Evolutionary conservation across 805 yeast species (phyloP), one percentile per base, ranked within the genome.

Genomic region (Cyberlindnera galapagoensis): DNA sequence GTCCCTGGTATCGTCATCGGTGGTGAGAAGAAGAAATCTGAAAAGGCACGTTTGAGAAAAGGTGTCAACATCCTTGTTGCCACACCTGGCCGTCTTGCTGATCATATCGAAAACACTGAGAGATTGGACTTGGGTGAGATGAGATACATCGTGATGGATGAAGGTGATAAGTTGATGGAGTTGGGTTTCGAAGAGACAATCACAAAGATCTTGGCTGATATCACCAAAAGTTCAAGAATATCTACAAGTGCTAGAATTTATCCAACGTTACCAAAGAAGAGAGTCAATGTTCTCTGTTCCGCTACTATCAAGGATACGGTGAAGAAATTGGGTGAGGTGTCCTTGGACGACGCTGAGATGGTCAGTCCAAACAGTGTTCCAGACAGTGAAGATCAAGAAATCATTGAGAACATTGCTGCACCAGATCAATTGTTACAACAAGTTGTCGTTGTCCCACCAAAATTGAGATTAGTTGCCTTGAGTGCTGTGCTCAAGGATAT

Each of bases 1-100:
- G 98, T 94, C 5, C 97, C 98, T 1, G 95, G 97, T 24, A 74
- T 88, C 24, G 94, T 92, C 17, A 87, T 87, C 60, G 99, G 99
- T 52, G 99, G 99, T 40, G 99, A 92, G 55, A 88, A 90, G 71
- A 90, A 90, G 57, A 94, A 92, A 52, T 74, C 95, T 2, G 99
- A 92, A 57, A 92, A 92, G 68, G 97, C 97, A 2, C 65, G 99
- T 49, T 60, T 92, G 21, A 72, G 99, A 52, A 90, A 90, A 56
- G 99, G 99, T 43, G 94, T 88, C 21, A 92, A 92, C 56, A 77
- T 92, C 21, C 68, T 92, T n/a, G 94, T 92, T 25, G 97, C 94
- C 9, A 92, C 99, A 0, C 99, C 99, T 3, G 99, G 99, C 39
- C 73, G 99, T 47, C 63, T 92, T 26, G 82, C 85, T 8, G 99